A percentile compares a stretch with the other conserved stretches of the same genome.
Conservation (phyloP, 371 early-diverging fungal genomes). For the Mortierella sp. region DNA sequence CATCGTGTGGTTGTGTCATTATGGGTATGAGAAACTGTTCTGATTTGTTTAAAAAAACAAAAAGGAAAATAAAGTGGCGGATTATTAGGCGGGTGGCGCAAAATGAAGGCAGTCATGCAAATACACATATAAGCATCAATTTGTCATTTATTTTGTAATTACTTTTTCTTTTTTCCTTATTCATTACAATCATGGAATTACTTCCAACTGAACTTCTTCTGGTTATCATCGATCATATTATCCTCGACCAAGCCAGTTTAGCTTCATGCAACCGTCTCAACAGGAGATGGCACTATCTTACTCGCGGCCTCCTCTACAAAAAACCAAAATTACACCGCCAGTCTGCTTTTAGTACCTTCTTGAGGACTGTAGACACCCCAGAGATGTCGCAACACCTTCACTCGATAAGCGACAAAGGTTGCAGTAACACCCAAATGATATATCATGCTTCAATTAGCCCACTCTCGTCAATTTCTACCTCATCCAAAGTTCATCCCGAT, state of each 20-base stretch:
- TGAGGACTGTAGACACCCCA: constrained; percentile 16
- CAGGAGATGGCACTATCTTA: constrained; percentile 37
- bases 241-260: constrained; percentile 21
- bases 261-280: constrained; percentile 34
- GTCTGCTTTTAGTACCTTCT: constrained; percentile 18
- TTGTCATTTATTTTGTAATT: too few species aligned
- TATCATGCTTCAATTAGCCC: not conserved
- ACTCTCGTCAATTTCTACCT: not conserved
- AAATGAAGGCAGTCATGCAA: too few species aligned
- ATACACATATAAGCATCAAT: too few species aligned
- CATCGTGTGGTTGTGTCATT: constrained; percentile 3
- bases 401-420: not conserved
- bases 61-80: too few species aligned
- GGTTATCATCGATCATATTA: constrained; percentile 21
- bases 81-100: too few species aligned
- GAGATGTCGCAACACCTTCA: constrained; percentile 1
- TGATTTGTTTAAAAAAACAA: not conserved
- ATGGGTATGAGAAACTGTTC: not conserved
- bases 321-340: constrained; percentile 19
- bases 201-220: constrained; percentile 43
- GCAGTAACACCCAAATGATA: not conserved
- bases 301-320: constrained; percentile 23
- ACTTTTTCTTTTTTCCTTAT: not conserved
- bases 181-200: constrained; percentile 30
- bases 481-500: not conserved